Evolutionary conservation across 768 basidiomycete genomes (phyloP).

Genomic region (Cystofilobasidium bisporidii): DNA sequence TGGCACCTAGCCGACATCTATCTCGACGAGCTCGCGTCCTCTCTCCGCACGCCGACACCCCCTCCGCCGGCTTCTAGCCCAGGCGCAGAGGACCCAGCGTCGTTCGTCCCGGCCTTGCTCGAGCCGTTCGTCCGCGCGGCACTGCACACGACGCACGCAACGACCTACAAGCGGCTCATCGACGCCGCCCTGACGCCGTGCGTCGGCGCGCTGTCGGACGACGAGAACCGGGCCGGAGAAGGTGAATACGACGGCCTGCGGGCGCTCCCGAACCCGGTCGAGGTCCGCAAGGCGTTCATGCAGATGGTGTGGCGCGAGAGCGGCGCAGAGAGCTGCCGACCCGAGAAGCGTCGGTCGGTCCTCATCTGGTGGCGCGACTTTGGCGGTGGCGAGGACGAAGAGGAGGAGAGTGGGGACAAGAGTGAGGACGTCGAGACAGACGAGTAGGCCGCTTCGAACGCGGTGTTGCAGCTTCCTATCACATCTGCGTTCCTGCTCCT

Average conservation of each 20-base stretch:
- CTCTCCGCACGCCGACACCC: conserved; percentile 26
- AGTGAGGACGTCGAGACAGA: conserved; percentile 3
- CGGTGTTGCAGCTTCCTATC: no score
- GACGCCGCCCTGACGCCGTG: conserved; percentile 59
- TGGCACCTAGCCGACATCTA: conserved; percentile 87
- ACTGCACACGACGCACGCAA: conserved; percentile 54
- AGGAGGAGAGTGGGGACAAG: no score
- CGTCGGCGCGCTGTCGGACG: conserved; percentile 6
- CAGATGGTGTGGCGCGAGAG: conserved; percentile 62
- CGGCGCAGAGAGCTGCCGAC: conserved; percentile 61
- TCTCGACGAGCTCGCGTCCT: conserved; percentile 72
- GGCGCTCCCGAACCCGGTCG: background rate
- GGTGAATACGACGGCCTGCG: background rate
- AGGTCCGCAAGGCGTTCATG: conserved; percentile 53
- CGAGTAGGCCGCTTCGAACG: no score
- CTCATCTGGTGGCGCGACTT: conserved; percentile 65
- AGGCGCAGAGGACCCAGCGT: conserved; percentile 1
- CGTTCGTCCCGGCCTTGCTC: conserved; percentile 47
- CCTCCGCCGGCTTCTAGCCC: no score
- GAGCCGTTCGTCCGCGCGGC: conserved; percentile 64
- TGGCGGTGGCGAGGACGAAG: conserved; percentile 41
- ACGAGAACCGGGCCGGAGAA: background rate
- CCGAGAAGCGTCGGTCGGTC: conserved; percentile 70
- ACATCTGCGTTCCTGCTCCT: no score
- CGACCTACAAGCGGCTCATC: conserved; percentile 65